Evolutionary conservation across 371 early-diverging fungal species (phyloP).

Genomic region (Syncephalastrum monosporum): DNA sequence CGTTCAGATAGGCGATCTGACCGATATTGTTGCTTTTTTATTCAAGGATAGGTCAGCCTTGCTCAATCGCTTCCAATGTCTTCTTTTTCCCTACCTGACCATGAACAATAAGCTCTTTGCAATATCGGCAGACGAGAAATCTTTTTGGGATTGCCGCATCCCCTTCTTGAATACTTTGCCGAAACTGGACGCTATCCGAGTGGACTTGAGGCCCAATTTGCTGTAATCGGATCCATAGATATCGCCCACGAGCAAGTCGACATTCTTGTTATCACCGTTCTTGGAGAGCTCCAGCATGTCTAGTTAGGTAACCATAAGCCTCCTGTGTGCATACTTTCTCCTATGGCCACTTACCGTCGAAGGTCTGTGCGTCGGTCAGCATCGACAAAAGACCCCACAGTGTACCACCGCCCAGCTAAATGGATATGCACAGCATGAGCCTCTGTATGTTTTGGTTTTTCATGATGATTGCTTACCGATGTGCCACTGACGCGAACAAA

Average conservation of each 20-base stretch:
- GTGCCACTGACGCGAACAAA: constrained; percentile 91
- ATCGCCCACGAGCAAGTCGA: constrained; percentile 95
- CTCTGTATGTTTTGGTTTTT: background rate
- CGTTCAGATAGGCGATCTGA: constrained; percentile 96
- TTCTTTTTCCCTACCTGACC: constrained; percentile 72
- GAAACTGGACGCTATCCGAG: constrained; percentile 94
- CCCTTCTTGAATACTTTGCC: constrained; percentile 92
- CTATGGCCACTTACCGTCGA: constrained; percentile 65
- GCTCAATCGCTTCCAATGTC: too few relatives aligned
- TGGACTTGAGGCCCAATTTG: constrained; percentile 84
- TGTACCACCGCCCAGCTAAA: constrained; percentile 94
- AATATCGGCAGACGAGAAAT: constrained; percentile 79
- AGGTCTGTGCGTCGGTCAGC: constrained; percentile 79
- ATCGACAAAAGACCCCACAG: constrained; percentile 92
- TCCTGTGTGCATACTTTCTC: background rate
- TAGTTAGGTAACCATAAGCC: constrained; percentile 11
- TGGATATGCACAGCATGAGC: background rate
- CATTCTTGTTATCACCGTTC: constrained; percentile 88
- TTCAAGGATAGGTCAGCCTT: background rate
- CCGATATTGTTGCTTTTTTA: constrained; percentile 92
- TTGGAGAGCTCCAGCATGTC: constrained; percentile 95
- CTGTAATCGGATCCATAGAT: constrained; percentile 92
- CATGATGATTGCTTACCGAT: constrained; percentile 54
- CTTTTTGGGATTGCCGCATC: constrained; percentile 51
- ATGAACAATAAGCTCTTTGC: constrained; percentile 86